Percentiles rank a stretch among this genome's conserved stretches.
Evolutionary conservation across 345 rosid genomes (phyloP).

Genomic region (Durio zibethinus): DNA sequence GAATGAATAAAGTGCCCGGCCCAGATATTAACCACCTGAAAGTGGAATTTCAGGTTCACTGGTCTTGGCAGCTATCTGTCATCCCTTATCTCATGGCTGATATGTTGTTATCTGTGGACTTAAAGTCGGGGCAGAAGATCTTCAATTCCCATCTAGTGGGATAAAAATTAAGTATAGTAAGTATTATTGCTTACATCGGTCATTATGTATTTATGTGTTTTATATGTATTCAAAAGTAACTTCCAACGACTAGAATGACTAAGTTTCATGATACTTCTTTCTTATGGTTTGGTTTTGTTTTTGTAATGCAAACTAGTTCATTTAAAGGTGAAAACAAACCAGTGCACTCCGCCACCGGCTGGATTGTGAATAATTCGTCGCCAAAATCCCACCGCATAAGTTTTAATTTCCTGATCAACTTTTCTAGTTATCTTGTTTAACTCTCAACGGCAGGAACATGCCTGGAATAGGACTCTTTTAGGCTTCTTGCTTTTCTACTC

Average conservation of each 20-base stretch:
- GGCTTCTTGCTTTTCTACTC: slow-evolving; percentile 37
- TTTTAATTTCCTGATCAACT: no score
- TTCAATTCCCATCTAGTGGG: not conserved
- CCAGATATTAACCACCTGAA: not conserved
- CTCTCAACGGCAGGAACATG: no score
- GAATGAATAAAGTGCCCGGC: slow-evolving; percentile 16
- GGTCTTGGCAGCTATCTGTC: not conserved
- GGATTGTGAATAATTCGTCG: no score
- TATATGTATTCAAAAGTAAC: not conserved
- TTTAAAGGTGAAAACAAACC: no score
- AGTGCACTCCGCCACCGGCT: no score
- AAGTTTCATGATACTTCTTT: not conserved
- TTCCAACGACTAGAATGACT: not conserved
- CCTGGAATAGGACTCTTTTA: not conserved
- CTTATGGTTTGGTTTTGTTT: no score
- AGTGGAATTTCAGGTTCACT: not conserved
- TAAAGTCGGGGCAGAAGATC: not conserved
- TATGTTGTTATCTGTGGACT: no score
- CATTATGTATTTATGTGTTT: not conserved
- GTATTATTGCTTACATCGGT: not conserved
- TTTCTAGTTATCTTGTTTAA: not conserved
- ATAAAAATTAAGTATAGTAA: no score
- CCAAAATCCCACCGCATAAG: no score
- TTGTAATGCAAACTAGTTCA: no score
- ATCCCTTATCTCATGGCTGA: not conserved